Evolutionary conservation across 2,329 filamentous ascomycete genomes (phyloP).

Genomic region (Dryadomyces quercus-mongolicae): DNA sequence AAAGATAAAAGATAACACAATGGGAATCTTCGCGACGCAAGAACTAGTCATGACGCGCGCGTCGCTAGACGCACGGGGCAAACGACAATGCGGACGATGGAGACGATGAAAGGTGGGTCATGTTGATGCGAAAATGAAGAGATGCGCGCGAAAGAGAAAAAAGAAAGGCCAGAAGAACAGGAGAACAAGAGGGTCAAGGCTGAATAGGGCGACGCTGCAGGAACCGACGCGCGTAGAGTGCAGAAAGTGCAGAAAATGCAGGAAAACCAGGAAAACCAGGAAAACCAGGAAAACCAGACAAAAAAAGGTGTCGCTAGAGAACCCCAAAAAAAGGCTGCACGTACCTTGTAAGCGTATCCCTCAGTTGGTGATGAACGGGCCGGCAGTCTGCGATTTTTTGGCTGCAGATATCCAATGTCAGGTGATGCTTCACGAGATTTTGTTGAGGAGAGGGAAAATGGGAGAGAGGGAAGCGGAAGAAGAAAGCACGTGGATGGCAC

Average conservation of each 20-base stretch:
- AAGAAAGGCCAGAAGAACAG: neutral
- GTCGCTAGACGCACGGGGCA: neutral
- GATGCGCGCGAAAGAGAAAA: neutral
- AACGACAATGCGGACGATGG: neutral
- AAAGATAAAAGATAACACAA: neutral
- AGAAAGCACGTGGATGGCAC: conserved; percentile 14
- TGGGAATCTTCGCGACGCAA: no score
- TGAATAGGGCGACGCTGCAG: neutral
- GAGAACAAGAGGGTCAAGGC: neutral
- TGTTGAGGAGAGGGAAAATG: neutral
- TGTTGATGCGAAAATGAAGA: neutral
- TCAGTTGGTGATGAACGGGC: neutral
- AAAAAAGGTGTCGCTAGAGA: neutral
- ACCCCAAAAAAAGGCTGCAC: neutral
- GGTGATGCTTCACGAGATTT: conserved; percentile 16
- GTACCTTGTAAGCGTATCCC: neutral
- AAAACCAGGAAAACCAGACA: neutral
- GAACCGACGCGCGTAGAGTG: neutral
- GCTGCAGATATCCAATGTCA: conserved; percentile 14
- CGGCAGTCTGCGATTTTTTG: conserved; percentile 6
- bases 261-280: neutral
- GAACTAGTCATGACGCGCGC: neutral
- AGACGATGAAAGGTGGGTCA: neutral
- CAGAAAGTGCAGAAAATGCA: no score
- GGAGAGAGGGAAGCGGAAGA: conserved; percentile 1